Conservation (phyloP, 2,329 filamentous ascomycete genomes). For the Xylariales sp. region DNA sequence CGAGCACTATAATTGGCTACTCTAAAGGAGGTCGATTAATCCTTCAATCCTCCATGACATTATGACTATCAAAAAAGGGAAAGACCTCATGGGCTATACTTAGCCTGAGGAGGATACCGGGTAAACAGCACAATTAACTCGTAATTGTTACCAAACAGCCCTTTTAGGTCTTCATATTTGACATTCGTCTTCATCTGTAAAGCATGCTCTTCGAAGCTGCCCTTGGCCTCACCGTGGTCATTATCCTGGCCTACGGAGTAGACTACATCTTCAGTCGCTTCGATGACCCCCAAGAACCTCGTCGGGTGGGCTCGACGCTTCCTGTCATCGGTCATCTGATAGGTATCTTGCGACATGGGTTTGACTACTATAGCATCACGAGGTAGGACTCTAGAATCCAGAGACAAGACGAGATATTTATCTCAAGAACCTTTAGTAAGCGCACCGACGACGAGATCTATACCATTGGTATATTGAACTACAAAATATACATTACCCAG, state of each 20-base stretch:
- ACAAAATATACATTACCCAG: neutral
- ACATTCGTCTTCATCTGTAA: neutral
- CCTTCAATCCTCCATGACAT: neutral
- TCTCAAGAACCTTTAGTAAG: neutral
- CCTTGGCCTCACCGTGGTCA: neutral
- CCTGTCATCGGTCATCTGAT: neutral
- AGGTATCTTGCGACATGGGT: neutral
- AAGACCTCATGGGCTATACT: neutral
- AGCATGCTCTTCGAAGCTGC: neutral
- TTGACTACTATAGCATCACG: neutral
- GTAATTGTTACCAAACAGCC: neutral
- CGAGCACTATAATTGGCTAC: neutral
- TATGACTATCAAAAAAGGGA: neutral
- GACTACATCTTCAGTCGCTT: neutral
- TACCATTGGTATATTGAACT: neutral
- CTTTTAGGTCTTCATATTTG: neutral
- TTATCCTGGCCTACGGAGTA: constrained; percentile 1
- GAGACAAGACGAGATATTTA: neutral
- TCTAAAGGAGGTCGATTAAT: neutral
- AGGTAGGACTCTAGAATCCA: neutral
- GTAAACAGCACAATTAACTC: neutral
- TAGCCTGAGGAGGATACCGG: neutral
- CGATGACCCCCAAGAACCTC: constrained; percentile 3
- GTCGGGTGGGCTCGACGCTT: neutral
- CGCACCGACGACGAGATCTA: neutral